These are phyloP conservation scores for Daldinia childiae DNA, from an alignment of 495 filamentous ascomycete species.

Conservation along the genomic window DNA sequence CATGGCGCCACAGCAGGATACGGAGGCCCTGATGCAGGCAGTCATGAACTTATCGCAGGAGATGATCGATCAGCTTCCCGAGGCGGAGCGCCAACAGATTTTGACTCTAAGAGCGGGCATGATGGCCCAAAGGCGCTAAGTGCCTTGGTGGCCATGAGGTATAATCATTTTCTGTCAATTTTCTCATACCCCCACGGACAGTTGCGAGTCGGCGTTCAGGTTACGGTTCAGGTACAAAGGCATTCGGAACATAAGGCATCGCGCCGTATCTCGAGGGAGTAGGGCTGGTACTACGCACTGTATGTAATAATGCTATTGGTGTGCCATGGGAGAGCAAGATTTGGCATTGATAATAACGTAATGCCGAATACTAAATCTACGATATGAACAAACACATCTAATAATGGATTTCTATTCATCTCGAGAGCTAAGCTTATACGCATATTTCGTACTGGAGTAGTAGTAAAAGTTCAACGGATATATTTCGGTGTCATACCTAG, in stretches of 20 bases:
- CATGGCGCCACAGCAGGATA: slow-evolving; percentile 57
- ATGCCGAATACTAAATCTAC: background rate
- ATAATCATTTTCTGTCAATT: slow-evolving; percentile 11
- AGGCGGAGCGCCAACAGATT: slow-evolving; percentile 77
- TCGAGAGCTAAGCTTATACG: background rate
- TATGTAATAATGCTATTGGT: slow-evolving; percentile 3
- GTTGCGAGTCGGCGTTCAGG: slow-evolving; percentile 37
- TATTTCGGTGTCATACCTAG: background rate
- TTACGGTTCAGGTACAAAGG: slow-evolving; percentile 28
- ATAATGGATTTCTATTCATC: background rate
- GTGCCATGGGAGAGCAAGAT: background rate
- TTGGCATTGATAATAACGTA: background rate
- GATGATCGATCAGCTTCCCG: slow-evolving; percentile 77
- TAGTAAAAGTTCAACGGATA: background rate
- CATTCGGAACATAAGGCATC: slow-evolving; percentile 23
- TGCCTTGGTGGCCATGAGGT: background rate
- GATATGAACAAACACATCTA: background rate
- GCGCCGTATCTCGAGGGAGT: slow-evolving; percentile 1
- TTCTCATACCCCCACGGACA: slow-evolving; percentile 33
- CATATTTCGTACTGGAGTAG: background rate
- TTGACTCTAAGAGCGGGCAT: slow-evolving; percentile 65
- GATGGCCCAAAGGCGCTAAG: slow-evolving; percentile 39
- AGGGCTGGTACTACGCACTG: background rate
- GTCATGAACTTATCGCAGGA: slow-evolving; percentile 79
- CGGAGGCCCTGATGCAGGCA: slow-evolving; percentile 75